Conservation (phyloP, 257 asterid species). For the Capsicum pubescens region DNA sequence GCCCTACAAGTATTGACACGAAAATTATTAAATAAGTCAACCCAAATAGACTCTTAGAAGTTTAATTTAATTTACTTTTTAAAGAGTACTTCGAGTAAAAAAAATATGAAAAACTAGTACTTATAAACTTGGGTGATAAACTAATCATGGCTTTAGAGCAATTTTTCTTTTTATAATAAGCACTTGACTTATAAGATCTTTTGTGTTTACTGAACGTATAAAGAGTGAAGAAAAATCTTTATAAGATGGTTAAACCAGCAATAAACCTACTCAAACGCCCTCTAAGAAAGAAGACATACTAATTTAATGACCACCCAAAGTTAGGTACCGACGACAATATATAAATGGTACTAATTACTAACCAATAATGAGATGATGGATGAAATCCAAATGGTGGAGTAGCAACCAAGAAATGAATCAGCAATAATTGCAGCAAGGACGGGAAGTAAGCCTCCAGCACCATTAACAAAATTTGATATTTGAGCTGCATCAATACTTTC, state of each 20-base stretch:
- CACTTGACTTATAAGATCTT: background rate
- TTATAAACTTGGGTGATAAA: too few relatives aligned
- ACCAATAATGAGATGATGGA: slow-evolving; percentile 51
- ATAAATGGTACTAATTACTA: slow-evolving; percentile 5
- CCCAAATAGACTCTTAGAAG: background rate
- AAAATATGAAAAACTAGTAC: background rate
- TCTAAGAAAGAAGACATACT: too few relatives aligned
- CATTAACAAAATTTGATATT: slow-evolving; percentile 39
- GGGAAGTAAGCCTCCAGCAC: slow-evolving; percentile 47
- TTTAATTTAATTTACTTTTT: too few relatives aligned
- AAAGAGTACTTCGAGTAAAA: background rate
- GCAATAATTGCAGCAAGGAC: slow-evolving; percentile 54
- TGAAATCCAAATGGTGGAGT: slow-evolving; percentile 52
- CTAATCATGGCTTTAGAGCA: background rate
- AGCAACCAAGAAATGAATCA: slow-evolving; percentile 58
- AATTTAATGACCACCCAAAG: too few relatives aligned
- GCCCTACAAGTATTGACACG: slow-evolving; percentile 41
- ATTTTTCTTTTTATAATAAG: background rate
- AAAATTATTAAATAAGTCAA: background rate
- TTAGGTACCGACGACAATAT: background rate
- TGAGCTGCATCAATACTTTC: slow-evolving; percentile 48
- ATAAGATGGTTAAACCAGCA: background rate
- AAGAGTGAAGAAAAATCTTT: background rate
- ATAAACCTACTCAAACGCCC: background rate
- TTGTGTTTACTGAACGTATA: background rate